These are phyloP conservation scores for Cephaloascus fragrans DNA, from an alignment of 805 yeast genomes.

Conservation along the genomic window DNA sequence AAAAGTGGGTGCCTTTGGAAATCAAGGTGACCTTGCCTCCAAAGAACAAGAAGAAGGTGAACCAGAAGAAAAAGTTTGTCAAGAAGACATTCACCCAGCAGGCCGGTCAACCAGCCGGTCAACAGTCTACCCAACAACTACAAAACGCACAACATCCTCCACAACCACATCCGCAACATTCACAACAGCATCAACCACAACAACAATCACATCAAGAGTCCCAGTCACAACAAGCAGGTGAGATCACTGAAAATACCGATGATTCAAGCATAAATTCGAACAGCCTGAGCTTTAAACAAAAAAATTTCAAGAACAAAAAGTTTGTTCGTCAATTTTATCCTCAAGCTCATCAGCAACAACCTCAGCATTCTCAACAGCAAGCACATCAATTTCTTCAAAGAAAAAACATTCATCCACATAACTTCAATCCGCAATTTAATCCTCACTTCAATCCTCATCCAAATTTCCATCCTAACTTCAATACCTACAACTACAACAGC, in stretches of 20 bases:
- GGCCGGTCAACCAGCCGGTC: not conserved
- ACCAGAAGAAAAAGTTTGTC: slow-evolving; percentile 1
- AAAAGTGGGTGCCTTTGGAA: slow-evolving; percentile 67
- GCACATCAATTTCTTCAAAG: not conserved
- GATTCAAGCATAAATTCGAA: slow-evolving; percentile 1
- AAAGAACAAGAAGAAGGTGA: slow-evolving; percentile 3
- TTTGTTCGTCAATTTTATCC: slow-evolving; percentile 7
- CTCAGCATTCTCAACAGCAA: slow-evolving; percentile 4
- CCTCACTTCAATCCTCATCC: not conserved
- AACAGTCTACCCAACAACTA: not conserved
- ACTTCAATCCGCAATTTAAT: slow-evolving; percentile 2
- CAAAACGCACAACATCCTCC: not conserved
- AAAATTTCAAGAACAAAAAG: slow-evolving; percentile 4
- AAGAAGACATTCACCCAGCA: not conserved
- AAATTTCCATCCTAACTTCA: not conserved
- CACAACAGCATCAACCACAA: slow-evolving; percentile 6
- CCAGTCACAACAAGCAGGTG: slow-evolving; percentile 4
- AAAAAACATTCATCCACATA: not conserved
- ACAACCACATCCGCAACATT: not conserved
- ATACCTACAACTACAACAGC: not conserved
- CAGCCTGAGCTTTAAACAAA: slow-evolving; percentile 2
- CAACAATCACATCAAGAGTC: slow-evolving; percentile 8
- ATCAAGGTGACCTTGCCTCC: slow-evolving; percentile 39
- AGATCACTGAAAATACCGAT: not conserved
- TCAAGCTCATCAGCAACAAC: slow-evolving; percentile 6